A percentile compares a stretch with the other conserved stretches of the same genome.
Conservation (phyloP, 179 eudicot genomes). For the Sideroxylon spinosum region DNA sequence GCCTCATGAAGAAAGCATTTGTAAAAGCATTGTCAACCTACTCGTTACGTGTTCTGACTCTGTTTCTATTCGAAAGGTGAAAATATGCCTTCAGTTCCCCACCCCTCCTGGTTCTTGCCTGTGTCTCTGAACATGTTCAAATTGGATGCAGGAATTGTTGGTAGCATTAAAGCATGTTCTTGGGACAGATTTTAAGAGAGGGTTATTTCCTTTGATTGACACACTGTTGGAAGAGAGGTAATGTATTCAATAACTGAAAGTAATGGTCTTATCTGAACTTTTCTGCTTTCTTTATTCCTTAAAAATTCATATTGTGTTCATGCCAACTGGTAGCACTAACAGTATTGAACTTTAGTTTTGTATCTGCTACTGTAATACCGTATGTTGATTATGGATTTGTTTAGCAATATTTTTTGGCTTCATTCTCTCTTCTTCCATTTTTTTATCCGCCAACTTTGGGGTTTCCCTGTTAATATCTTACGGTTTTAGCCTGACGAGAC, state of each 20-base stretch:
- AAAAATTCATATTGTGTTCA: not conserved
- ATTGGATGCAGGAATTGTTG: conserved; percentile 60
- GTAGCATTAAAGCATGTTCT: conserved; percentile 95
- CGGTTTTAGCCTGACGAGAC: not conserved
- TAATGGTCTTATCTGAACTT: not conserved
- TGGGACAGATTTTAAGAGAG: conserved; percentile 94
- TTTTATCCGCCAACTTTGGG: not conserved
- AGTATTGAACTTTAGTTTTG: not conserved
- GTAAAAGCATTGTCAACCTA: conserved; percentile 94
- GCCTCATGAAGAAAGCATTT: conserved; percentile 95
- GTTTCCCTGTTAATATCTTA: not conserved
- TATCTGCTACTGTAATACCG: not conserved
- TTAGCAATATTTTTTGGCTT: not conserved
- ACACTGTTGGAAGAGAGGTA: conserved; percentile 95
- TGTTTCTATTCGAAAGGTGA: conserved; percentile 86
- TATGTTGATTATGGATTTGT: not conserved
- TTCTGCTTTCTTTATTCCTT: conserved; percentile 6
- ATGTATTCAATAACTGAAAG: not conserved
- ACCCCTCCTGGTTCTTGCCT: not conserved
- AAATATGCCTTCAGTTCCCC: not conserved
- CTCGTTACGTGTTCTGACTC: conserved; percentile 98
- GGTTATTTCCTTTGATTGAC: conserved; percentile 89
- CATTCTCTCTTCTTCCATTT: not conserved
- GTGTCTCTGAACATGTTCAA: conserved; percentile 8
- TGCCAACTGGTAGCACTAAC: not conserved